phyloP scores from a whole-genome alignment of 805 yeast species.

The Candida maltosa region DNA sequence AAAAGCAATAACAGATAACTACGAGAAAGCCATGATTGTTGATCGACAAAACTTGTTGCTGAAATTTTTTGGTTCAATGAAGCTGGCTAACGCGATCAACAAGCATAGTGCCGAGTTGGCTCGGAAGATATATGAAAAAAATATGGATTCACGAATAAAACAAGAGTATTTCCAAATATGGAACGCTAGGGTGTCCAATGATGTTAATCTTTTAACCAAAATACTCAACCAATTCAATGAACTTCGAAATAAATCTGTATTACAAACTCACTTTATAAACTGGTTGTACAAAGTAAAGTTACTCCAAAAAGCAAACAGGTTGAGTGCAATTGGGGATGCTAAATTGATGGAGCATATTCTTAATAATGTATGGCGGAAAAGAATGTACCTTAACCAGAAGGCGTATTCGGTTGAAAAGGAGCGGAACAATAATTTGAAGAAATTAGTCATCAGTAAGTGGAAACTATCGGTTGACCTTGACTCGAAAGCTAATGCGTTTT shows the following conservation, averaged over 20 bases:
- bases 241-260: slow-evolving; percentile 14
- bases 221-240: slow-evolving; percentile 12
- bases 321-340: slow-evolving; percentile 5
- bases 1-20: too few relatives aligned
- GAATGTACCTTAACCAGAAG: slow-evolving; percentile 4
- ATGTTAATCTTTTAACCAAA: slow-evolving; percentile 1
- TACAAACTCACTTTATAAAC: slow-evolving; percentile 10
- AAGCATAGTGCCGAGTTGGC: background rate
- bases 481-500: slow-evolving; percentile 10
- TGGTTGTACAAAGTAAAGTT: slow-evolving; percentile 13
- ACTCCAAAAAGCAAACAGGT: slow-evolving; percentile 2
- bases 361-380: slow-evolving; percentile 14
- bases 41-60: background rate
- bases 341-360: slow-evolving; percentile 10
- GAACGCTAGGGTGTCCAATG: slow-evolving; percentile 5
- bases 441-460: slow-evolving; percentile 12
- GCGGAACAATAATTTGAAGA: slow-evolving; percentile 6
- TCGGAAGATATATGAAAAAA: background rate
- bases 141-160: background rate
- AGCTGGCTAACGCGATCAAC: background rate
- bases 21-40: too few relatives aligned
- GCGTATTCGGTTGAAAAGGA: slow-evolving; percentile 7
- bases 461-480: slow-evolving; percentile 6
- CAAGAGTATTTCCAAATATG: slow-evolving; percentile 7
- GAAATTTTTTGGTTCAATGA: background rate